These are phyloP conservation scores for Sicyos baderoa DNA, from an alignment of 306 rosid species.

Conservation along the genomic window DNA sequence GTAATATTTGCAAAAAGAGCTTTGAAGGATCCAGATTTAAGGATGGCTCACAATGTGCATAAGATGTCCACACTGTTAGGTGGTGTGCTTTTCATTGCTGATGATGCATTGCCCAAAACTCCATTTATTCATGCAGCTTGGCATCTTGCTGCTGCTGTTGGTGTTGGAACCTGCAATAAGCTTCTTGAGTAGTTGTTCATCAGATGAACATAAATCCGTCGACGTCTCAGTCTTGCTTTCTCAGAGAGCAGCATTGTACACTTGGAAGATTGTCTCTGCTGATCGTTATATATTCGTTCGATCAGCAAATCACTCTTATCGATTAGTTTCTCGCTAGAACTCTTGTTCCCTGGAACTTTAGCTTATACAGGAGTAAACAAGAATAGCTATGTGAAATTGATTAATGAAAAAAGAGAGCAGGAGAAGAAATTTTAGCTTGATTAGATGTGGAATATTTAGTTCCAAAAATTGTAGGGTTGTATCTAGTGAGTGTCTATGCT, in stretches of 20 bases:
- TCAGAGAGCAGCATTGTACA: not conserved
- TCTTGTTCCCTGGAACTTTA: not conserved
- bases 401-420: not conserved
- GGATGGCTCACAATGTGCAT: slow-evolving; percentile 66
- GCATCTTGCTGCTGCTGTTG: slow-evolving; percentile 98
- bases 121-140: slow-evolving; percentile 95
- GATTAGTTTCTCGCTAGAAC: not conserved
- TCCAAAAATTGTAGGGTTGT: no score
- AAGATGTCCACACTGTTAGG: slow-evolving; percentile 76
- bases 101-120: slow-evolving; percentile 64
- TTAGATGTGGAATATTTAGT: not conserved
- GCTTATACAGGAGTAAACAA: not conserved
- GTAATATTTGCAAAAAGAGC: slow-evolving; percentile 87
- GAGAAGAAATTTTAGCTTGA: not conserved
- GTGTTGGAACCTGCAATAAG: slow-evolving; percentile 85
- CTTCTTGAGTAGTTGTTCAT: slow-evolving; percentile 59
- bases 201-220: not conserved
- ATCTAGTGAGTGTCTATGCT: no score
- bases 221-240: not conserved
- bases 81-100: slow-evolving; percentile 71
- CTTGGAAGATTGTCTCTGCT: not conserved
- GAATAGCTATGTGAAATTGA: not conserved
- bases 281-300: not conserved
- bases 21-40: slow-evolving; percentile 71
- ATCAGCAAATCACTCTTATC: not conserved